phyloP scores from a whole-genome alignment of 2,329 filamentous ascomycete species.

The Capronia americana region DNA sequence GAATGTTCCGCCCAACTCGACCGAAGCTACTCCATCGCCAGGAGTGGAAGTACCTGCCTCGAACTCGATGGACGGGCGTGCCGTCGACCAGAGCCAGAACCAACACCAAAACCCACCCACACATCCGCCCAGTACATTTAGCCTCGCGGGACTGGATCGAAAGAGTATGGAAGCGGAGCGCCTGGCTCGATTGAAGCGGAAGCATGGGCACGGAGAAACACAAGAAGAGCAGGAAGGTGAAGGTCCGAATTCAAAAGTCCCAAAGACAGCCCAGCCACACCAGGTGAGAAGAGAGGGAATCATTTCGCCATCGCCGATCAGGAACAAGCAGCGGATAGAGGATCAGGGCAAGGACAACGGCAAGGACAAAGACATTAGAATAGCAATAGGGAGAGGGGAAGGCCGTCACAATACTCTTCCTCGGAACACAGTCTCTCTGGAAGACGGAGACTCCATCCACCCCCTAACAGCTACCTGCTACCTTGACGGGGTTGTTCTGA shows the following conservation, averaged over 20 bases:
- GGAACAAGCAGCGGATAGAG: background rate
- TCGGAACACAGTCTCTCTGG: background rate
- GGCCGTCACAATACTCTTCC: background rate
- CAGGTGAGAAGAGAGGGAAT: background rate
- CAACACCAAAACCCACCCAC: background rate
- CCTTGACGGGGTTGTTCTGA: conserved; percentile 73
- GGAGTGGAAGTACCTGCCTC: background rate
- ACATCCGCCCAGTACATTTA: conserved; percentile 4
- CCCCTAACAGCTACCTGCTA: conserved; percentile 45
- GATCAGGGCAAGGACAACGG: background rate
- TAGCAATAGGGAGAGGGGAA: background rate
- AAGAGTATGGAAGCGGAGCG: conserved; percentile 87
- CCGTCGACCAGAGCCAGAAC: background rate
- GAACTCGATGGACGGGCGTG: background rate
- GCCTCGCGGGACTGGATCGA: conserved; percentile 66
- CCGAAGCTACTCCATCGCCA: background rate
- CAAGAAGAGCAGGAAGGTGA: conserved; percentile 19
- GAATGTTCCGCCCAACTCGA: background rate
- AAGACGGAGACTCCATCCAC: background rate
- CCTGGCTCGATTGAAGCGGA: conserved; percentile 69
- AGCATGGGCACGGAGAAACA: conserved; percentile 65
- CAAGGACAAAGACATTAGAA: background rate
- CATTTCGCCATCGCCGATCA: background rate
- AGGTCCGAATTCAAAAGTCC: background rate
- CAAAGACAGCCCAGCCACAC: background rate